Base-by-base conservation (phyloP, 2,329 filamentous ascomycete genomes). In the Chalaropsis thielavioides region DNA sequence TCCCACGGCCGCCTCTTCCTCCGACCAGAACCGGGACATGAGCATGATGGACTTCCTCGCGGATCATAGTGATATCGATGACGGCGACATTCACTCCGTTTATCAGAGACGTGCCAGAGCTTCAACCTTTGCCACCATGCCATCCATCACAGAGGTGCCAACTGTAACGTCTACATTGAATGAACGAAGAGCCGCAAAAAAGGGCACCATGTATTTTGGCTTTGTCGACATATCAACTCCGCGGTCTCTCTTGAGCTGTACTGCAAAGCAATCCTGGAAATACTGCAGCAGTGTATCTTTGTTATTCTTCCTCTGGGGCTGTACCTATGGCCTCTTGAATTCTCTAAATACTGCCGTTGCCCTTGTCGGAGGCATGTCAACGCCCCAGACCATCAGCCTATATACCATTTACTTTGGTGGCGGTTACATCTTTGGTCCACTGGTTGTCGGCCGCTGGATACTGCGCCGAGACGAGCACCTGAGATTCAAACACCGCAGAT, bases 291-390 rank as follows among this genome's bases (percentile, higher is more conserved):
- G 90, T 68, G 90, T 95, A 24, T 89, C 88, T 0, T 81, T 92
- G 6, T 77, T 96, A 0, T 95, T 96, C 75, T 85, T 95, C 68
- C 77, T 96, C 2, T 95, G 90, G 91, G 92, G 92, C 0, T 87
- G 96, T 66, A 91, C 90, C 0, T 96, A 96, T 70, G 92, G 92
- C 0, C 80, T 96, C 1, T 78, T 96, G 5, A 90, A 94, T 70
- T 87, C 86, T 0, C 80, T 96, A 35, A 95, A 95, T 72, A 81
- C 80, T 22, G 83, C 84, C 27, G 85, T 90, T 63, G 83, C 86
- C 43, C 71, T 74, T 13, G 81, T 90, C 5, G 81, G 85, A 15
- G 71, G 80, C 24, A 86, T 88, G 79, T 81, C 78, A 0, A 73
- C 78, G 0, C 79, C 82, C 6, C 80, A 90, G 72, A 85, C 81